A percentile compares a stretch with the other conserved stretches of the same genome.
These are phyloP conservation scores for Volutella citrinella DNA, from an alignment of 2,329 filamentous ascomycete genomes.

Conservation along the genomic window DNA sequence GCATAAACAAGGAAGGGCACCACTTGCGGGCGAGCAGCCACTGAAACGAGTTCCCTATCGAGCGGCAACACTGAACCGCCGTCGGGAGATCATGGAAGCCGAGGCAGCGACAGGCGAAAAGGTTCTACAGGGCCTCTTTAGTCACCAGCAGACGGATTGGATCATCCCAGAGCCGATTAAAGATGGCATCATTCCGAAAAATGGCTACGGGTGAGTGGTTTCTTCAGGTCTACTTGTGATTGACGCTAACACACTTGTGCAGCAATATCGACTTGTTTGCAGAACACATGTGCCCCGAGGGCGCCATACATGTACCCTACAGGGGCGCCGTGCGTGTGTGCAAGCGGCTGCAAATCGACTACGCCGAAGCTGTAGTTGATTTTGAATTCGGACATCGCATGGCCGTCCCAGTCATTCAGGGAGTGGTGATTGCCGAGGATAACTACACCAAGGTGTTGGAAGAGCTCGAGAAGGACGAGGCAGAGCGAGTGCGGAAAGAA, in stretches of 20 bases:
- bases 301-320: conserved; percentile 80
- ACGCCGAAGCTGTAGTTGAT: conserved; percentile 89
- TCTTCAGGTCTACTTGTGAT: background rate
- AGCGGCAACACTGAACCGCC: conserved; percentile 82
- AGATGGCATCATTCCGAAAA: conserved; percentile 87
- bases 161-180: conserved; percentile 87
- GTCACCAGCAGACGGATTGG: conserved; percentile 84
- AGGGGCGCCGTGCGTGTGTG: conserved; percentile 77
- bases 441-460: conserved; percentile 71
- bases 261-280: conserved; percentile 93
- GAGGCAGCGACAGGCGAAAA: conserved; percentile 78
- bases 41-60: conserved; percentile 87
- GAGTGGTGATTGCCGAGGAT: conserved; percentile 83
- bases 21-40: conserved; percentile 67
- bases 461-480: conserved; percentile 75
- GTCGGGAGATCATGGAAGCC: conserved; percentile 84
- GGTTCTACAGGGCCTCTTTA: conserved; percentile 81
- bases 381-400: conserved; percentile 96
- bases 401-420: conserved; percentile 87
- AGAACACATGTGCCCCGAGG: conserved; percentile 83
- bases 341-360: conserved; percentile 80
- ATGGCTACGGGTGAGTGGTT: conserved; percentile 66
- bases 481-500: conserved; percentile 72
- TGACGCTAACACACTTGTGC: conserved; percentile 17
- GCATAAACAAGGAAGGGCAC: conserved; percentile 91